Evolutionary conservation across 176 grass and related monocot genomes (phyloP).

Genomic region (Oryza glumipatula): DNA sequence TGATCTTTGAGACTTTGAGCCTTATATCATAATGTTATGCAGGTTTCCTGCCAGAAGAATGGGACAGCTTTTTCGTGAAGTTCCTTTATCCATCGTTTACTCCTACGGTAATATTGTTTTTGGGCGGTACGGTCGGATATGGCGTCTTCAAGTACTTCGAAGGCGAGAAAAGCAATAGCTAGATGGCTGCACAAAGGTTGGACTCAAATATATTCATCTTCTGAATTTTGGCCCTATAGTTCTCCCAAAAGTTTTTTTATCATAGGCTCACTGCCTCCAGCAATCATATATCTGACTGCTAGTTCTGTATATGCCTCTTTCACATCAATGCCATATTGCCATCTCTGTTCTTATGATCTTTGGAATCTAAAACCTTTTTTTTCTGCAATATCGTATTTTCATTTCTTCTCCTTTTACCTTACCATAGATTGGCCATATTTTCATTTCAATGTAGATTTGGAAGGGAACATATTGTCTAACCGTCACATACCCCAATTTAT

Average conservation of each 20-base stretch:
- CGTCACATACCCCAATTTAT: not conserved
- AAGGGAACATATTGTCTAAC: not conserved
- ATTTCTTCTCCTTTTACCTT: too few relatives aligned
- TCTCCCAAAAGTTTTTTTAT: not conserved
- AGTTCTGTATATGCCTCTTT: not conserved
- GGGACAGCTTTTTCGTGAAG: conserved; percentile 87
- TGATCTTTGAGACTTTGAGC: not conserved
- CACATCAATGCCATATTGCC: too few relatives aligned
- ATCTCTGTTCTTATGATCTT: too few relatives aligned
- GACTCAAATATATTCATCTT: not conserved
- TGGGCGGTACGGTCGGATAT: conserved; percentile 72
- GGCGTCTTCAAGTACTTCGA: conserved; percentile 89
- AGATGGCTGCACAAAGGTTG: conserved; percentile 33
- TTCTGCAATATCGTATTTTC: too few relatives aligned
- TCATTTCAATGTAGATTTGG: not conserved
- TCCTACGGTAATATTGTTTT: conserved; percentile 80
- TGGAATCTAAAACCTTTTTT: too few relatives aligned
- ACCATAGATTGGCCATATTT: not conserved
- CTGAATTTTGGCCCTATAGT: not conserved
- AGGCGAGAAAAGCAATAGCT: conserved; percentile 77
- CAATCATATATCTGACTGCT: not conserved
- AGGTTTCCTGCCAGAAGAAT: conserved; percentile 89
- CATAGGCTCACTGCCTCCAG: not conserved
- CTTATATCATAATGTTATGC: conserved; percentile 21
- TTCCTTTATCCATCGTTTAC: conserved; percentile 91